Evolutionary conservation across 495 filamentous ascomycete genomes (phyloP), one percentile per base, ranked within the genome.

Genomic region (Chaetomium cochliodes): DNA sequence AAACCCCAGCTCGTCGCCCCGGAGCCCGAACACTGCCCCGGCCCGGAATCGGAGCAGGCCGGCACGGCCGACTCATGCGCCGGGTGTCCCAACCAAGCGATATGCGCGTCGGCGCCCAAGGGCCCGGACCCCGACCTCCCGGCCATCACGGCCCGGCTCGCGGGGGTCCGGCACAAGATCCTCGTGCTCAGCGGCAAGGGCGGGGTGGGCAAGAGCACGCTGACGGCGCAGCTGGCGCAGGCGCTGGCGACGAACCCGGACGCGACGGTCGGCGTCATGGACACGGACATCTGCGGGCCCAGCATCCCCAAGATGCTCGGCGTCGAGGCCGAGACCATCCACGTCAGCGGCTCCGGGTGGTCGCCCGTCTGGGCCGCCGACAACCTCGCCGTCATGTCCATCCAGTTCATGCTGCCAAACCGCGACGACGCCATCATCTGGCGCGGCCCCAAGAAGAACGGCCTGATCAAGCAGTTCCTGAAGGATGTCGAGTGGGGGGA

Each of bases 221-320:
- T 98, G 70, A 91, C 90, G 2, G 86, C 86, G 0, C 86, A 97
- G 63, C 86, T 98, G 0, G 89, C 92, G 13, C 89, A 94, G 70
- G 92, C 88, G 0, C 93, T 98, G 60, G 92, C 96, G 0, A 81
- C 85, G 16, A 89, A 93, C 72, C 84, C 87, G 2, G 85, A 86
- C 12, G 86, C 77, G 22, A 90, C 86, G 12, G 88, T 98, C 6
- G 93, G 93, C 13, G 86, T 98, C 58, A 96, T 97, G 90, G 94
- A 98, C 72, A 93, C 93, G 1, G 94, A 98, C 77, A 94, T 98
- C 66, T 94, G 91, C 75, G 94, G 94, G 0, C 94, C 94, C 0
- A 89, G 85, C 55, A 96, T 98, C 62, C 94, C 94, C 0, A 96
- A 96, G 78, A 97, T 98, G 96, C 91, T 98, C 86, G 94, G 96